These are phyloP conservation scores for Marasmius oreades DNA, from an alignment of 1,284 basidiomycete genomes.

Conservation along the genomic window DNA sequence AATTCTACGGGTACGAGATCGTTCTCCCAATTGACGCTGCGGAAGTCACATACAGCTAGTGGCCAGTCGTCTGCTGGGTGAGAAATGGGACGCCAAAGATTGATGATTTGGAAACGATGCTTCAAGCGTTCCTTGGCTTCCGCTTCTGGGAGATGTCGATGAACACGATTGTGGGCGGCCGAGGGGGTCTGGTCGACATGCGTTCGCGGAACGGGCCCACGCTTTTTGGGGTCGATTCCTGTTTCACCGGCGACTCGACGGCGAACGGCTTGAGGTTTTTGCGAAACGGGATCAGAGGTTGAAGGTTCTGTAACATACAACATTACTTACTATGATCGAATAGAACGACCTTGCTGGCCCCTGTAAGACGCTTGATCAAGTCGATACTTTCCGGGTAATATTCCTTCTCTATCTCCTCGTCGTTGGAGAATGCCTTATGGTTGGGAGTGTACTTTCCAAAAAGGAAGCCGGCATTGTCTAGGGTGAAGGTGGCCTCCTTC, in stretches of 20 bases:
- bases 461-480: neutral
- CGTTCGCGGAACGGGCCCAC: conserved; percentile 24
- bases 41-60: neutral
- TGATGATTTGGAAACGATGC: conserved; percentile 1
- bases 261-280: conserved; percentile 42
- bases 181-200: neutral
- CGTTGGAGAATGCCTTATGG: conserved; percentile 26
- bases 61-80: neutral
- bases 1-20: neutral
- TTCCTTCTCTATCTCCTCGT: conserved; percentile 35
- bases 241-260: conserved; percentile 23
- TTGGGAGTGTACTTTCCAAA: neutral
- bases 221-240: conserved; percentile 22
- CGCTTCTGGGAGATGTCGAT: neutral
- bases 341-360: conserved; percentile 37
- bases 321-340: neutral
- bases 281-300: conserved; percentile 34
- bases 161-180: neutral
- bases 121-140: neutral
- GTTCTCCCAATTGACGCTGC: neutral
- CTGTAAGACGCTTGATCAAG: conserved; percentile 45
- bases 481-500: neutral
- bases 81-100: neutral
- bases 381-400: conserved; percentile 47
- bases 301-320: neutral